phyloP scores from a whole-genome alignment of 768 basidiomycete genomes.

The Pleurotus eryngii region DNA sequence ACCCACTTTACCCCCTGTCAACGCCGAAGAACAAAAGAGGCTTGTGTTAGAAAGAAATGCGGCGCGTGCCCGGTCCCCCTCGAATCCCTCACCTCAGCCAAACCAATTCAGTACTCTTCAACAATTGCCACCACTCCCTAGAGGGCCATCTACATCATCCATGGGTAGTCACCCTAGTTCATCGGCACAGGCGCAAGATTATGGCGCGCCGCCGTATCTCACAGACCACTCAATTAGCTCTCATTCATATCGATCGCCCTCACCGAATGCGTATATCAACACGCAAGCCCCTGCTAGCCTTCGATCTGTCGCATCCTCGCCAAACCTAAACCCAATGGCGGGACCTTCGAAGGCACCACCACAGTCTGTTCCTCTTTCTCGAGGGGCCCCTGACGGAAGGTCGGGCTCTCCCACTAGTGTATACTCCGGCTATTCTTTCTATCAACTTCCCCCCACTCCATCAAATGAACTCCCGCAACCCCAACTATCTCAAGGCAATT shows the following conservation, averaged over 20 bases:
- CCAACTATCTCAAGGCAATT: neutral
- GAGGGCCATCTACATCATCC: slow-evolving; percentile 11
- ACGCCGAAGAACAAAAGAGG: slow-evolving; percentile 40
- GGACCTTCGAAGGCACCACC: slow-evolving; percentile 6
- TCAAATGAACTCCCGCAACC: slow-evolving; percentile 16
- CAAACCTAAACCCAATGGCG: slow-evolving; percentile 6
- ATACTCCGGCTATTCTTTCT: slow-evolving; percentile 69
- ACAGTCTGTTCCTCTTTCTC: slow-evolving; percentile 18
- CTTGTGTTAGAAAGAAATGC: slow-evolving; percentile 61
- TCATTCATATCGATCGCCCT: neutral
- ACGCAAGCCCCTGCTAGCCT: neutral
- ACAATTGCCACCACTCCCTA: slow-evolving; percentile 7
- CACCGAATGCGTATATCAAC: neutral
- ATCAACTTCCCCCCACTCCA: slow-evolving; percentile 49
- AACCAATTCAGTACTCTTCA: slow-evolving; percentile 6
- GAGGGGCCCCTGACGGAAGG: slow-evolving; percentile 34
- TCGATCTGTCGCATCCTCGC: neutral
- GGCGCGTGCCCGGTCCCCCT: slow-evolving; percentile 25
- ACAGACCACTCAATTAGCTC: neutral
- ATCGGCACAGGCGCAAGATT: neutral
- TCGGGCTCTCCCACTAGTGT: slow-evolving; percentile 36
- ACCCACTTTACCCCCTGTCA: slow-evolving; percentile 29
- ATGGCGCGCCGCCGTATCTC: neutral
- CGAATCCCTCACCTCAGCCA: slow-evolving; percentile 13
- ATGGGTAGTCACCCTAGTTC: neutral